Conservation (phyloP, 306 rosid genomes). For the Abrus precatorius region DNA sequence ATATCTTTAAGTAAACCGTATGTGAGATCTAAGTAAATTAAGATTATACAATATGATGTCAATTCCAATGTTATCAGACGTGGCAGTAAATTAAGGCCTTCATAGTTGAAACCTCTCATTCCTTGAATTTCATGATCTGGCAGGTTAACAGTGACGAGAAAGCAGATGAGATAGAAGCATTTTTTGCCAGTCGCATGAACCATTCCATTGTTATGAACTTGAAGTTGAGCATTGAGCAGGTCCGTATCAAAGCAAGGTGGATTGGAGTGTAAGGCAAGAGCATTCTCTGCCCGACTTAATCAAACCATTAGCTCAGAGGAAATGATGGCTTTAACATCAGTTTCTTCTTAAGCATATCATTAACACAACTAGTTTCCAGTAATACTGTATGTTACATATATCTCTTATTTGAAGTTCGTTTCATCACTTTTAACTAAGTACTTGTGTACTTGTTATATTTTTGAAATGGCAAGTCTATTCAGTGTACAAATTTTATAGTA, state of each 20-base stretch:
- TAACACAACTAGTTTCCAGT: too few species aligned
- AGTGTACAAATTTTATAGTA: background rate
- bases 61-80: constrained; percentile 22
- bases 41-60: constrained; percentile 5
- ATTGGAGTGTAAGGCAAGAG: constrained; percentile 55
- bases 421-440: background rate
- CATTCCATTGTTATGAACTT: constrained; percentile 60
- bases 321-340: constrained; percentile 29
- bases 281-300: constrained; percentile 50
- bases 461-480: constrained; percentile 5
- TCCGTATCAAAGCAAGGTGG: constrained; percentile 80
- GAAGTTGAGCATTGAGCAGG: constrained; percentile 62
- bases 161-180: constrained; percentile 67
- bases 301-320: constrained; percentile 52
- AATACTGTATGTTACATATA: too few species aligned
- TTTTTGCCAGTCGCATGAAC: constrained; percentile 52
- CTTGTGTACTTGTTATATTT: background rate
- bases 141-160: constrained; percentile 66
- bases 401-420: background rate
- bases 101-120: constrained; percentile 32
- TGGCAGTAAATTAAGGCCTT: background rate
- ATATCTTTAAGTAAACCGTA: background rate
- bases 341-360: constrained; percentile 19
- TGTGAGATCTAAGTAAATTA: constrained; percentile 10
- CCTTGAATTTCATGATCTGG: constrained; percentile 37